These are phyloP conservation scores for Russula sp. DNA, from an alignment of 768 basidiomycete species.

Conservation along the genomic window DNA sequence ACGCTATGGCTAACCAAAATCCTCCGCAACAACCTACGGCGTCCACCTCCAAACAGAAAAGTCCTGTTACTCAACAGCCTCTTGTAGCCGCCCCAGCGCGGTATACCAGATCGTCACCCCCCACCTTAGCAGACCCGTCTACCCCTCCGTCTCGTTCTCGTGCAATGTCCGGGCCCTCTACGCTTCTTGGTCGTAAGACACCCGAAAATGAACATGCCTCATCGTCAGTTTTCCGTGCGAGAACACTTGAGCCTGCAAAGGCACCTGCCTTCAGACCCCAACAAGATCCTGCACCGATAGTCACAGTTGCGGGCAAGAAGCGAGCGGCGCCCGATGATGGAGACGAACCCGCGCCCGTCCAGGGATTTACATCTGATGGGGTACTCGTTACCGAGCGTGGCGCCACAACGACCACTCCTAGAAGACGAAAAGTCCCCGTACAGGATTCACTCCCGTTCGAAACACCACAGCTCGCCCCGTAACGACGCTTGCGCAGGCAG, in stretches of 20 bases:
- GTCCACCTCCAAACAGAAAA: constrained; percentile 29
- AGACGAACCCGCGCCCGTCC: constrained; percentile 57
- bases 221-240: constrained; percentile 32
- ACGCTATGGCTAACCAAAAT: constrained; percentile 33
- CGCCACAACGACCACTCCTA: constrained; percentile 50
- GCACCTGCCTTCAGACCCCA: background rate
- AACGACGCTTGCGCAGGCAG: constrained; percentile 38
- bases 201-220: constrained; percentile 42
- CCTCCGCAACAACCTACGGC: constrained; percentile 25
- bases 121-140: constrained; percentile 16
- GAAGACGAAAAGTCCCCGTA: constrained; percentile 59
- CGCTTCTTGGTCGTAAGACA: constrained; percentile 49
- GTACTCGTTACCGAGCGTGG: constrained; percentile 39
- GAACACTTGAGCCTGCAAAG: constrained; percentile 35
- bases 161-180: constrained; percentile 47
- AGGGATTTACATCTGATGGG: constrained; percentile 61
- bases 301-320: constrained; percentile 56
- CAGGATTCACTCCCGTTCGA: constrained; percentile 73
- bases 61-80: constrained; percentile 20
- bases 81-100: constrained; percentile 14
- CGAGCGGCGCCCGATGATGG: constrained; percentile 76
- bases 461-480: constrained; percentile 45
- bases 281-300: constrained; percentile 35
- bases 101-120: constrained; percentile 18
- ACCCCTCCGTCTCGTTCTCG: constrained; percentile 25